These are phyloP conservation scores for Colletotrichum sp. DNA, from an alignment of 2,329 filamentous ascomycete genomes.

Conservation along the genomic window DNA sequence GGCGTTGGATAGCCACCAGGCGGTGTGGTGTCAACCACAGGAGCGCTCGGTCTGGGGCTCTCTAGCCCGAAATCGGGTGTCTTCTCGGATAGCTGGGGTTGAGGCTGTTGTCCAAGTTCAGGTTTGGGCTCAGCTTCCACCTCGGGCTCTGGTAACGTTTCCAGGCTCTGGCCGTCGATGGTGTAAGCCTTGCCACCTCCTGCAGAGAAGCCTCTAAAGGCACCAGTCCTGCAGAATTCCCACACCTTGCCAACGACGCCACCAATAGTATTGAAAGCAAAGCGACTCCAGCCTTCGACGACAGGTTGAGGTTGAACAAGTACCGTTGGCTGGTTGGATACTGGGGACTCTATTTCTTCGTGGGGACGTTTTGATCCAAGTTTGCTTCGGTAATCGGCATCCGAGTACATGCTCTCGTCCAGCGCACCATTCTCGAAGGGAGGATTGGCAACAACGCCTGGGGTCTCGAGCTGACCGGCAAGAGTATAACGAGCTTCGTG, in stretches of 20 bases:
- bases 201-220: constrained; percentile 85
- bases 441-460: constrained; percentile 34
- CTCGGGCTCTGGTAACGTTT: neutral
- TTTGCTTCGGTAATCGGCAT: constrained; percentile 58
- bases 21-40: constrained; percentile 9
- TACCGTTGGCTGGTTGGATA: constrained; percentile 31
- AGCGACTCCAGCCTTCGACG: constrained; percentile 56
- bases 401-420: constrained; percentile 62
- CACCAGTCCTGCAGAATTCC: constrained; percentile 77
- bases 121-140: neutral
- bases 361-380: constrained; percentile 52
- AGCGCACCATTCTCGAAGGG: constrained; percentile 38
- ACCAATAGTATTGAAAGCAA: constrained; percentile 67
- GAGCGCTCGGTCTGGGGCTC: neutral
- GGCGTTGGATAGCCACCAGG: constrained; percentile 29
- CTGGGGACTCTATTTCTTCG: constrained; percentile 40
- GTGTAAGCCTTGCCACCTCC: constrained; percentile 79
- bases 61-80: neutral
- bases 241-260: constrained; percentile 79
- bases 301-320: constrained; percentile 36
- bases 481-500: constrained; percentile 48
- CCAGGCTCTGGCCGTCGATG: constrained; percentile 35
- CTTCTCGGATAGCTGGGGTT: neutral
- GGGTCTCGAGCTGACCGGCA: constrained; percentile 59
- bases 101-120: neutral